Evolutionary conservation across 192 early-diverging fungal species (phyloP), one percentile per base, ranked within the genome.

Genomic region (Coemansia sp.): DNA sequence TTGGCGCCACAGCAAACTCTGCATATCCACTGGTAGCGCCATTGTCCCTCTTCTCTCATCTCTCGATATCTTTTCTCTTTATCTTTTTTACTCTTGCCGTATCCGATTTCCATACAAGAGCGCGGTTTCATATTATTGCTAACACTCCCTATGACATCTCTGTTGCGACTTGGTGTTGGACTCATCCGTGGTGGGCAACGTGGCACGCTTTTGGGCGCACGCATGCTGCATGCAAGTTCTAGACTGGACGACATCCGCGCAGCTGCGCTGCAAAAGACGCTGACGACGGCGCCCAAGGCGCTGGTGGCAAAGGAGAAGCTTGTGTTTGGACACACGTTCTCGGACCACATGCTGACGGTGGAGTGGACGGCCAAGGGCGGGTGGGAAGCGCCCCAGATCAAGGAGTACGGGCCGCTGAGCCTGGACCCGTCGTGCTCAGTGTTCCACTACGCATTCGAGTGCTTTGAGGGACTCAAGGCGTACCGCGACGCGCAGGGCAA

Each of bases 381-480:
- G 6, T 95, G 95, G 95, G 77, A 62, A 6, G 72, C 76, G 32
- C 96, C 96, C 21, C 73, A 88, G 71, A 92, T 97, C 73, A 84
- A 86, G 61, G 92, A 91, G 57, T 96, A 95, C 70, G 89, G 86
- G 19, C 93, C 91, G 63, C 83, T 98, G 28, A 62, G 68, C 37
- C 74, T 98, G 10, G 91, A 91, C 43, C 96, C 96, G n/a, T 89
- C 90, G 59, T 87, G 91, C 55, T 89, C 90, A 39, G 96, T 98
- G 14, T 95, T 98, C 72, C 96, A 98, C 77, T 98, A 98, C 67
- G 91, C 89, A 6, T 85, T 96, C 13, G 92, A 94, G 87, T 98
- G 95, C 81, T 96, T 98, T 65, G 96, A 96, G 80, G 91, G 94
- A 19, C 85, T 93, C 81, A 93, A 94, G 86, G 92, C 94, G 32